These are phyloP conservation scores for Jatropha podagrica DNA, from an alignment of 441 rosid species.

Conservation along the genomic window DNA sequence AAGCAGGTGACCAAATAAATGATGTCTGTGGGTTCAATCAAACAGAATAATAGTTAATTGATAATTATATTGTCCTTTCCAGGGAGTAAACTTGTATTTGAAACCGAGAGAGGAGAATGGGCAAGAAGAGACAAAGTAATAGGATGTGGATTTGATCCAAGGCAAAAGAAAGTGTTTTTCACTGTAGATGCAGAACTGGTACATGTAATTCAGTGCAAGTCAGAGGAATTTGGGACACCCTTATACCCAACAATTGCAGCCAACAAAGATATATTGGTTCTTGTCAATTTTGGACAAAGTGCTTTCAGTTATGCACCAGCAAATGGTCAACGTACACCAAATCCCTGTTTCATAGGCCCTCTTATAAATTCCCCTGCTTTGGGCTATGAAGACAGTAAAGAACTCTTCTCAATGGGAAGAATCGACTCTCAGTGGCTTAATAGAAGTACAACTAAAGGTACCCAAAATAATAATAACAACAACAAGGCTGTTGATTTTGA, in stretches of 20 bases:
- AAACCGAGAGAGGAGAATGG: constrained; percentile 58
- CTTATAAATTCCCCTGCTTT: constrained; percentile 46
- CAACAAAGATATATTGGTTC: constrained; percentile 38
- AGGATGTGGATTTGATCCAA: constrained; percentile 69
- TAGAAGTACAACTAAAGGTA: constrained; percentile 41
- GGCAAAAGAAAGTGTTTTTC: constrained; percentile 62
- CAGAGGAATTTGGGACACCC: constrained; percentile 62
- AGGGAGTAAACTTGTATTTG: constrained; percentile 65
- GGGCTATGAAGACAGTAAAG: constrained; percentile 73
- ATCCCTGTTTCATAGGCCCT: constrained; percentile 68
- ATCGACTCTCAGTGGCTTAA: constrained; percentile 79
- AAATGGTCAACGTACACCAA: constrained; percentile 56
- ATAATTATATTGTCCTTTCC: constrained; percentile 5
- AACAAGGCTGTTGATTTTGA: constrained; percentile 50
- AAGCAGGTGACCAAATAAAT: constrained; percentile 27
- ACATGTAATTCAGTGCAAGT: constrained; percentile 57
- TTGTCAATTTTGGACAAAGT: constrained; percentile 69
- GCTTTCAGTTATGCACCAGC: constrained; percentile 50
- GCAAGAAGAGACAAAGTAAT: constrained; percentile 47
- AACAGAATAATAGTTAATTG: not conserved
- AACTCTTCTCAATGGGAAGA: constrained; percentile 94
- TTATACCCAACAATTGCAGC: constrained; percentile 67
- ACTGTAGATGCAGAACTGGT: constrained; percentile 53
- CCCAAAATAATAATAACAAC: constrained; percentile 23
- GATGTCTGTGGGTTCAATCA: constrained; percentile 3